Conservation (phyloP, 2,329 filamentous ascomycete genomes). For the Arthrinium phaeospermum region DNA sequence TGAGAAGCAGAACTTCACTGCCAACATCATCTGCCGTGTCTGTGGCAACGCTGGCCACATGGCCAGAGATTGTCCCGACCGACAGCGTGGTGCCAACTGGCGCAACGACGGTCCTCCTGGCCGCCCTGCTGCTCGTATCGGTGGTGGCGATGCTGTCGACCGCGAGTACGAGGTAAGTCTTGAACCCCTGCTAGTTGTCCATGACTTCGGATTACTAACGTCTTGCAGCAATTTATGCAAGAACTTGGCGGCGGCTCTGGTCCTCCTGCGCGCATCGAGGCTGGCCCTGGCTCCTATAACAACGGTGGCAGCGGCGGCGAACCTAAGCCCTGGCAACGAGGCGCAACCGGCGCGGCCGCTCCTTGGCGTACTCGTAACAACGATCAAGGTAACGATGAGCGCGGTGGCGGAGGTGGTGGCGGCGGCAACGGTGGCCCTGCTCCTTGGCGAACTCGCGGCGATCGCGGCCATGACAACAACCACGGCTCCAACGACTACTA, state of each 20-base stretch:
- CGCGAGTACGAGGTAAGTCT: slow-evolving; percentile 88
- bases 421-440: slow-evolving; percentile 47
- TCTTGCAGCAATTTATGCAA: slow-evolving; percentile 86
- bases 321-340: slow-evolving; percentile 86
- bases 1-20: slow-evolving; percentile 97
- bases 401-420: slow-evolving; percentile 49
- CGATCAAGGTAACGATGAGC: slow-evolving; percentile 54
- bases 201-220: slow-evolving; percentile 46
- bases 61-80: slow-evolving; percentile 95
- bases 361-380: slow-evolving; percentile 73
- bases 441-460: slow-evolving; percentile 62
- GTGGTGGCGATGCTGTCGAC: slow-evolving; percentile 83
- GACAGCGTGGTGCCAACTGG: slow-evolving; percentile 89
- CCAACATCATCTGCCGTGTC: slow-evolving; percentile 97
- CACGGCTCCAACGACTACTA: slow-evolving; percentile 51
- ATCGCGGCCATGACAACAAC: slow-evolving; percentile 21
- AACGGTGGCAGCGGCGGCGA: slow-evolving; percentile 57
- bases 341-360: slow-evolving; percentile 81
- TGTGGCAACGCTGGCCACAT: slow-evolving; percentile 98
- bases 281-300: slow-evolving; percentile 71
- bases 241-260: slow-evolving; percentile 81
- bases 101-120: slow-evolving; percentile 71
- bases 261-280: slow-evolving; percentile 83
- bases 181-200: background rate
- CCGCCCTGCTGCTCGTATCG: slow-evolving; percentile 69